A percentile compares a stretch with the other conserved stretches of the same genome.
These are phyloP conservation scores for Anacardium occidentale DNA, from an alignment of 345 rosid genomes.

Conservation along the genomic window DNA sequence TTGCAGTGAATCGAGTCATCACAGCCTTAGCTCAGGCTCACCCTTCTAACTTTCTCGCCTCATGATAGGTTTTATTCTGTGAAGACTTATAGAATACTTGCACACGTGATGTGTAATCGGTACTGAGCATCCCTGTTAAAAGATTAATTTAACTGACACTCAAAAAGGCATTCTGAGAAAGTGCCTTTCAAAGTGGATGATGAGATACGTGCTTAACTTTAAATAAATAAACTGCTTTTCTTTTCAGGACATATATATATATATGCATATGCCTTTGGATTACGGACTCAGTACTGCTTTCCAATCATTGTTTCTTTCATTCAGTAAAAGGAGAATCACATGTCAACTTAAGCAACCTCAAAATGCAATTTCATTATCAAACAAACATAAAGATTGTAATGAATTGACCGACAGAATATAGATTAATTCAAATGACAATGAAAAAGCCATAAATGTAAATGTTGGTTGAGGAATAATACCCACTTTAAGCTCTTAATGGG, in stretches of 20 bases:
- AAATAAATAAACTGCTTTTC: background rate
- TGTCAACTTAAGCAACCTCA: too few relatives aligned
- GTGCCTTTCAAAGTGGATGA: background rate
- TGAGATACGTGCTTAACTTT: background rate
- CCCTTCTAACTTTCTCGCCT: background rate
- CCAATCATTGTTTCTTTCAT: too few relatives aligned
- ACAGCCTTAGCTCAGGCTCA: background rate
- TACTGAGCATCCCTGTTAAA: background rate
- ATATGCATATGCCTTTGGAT: too few relatives aligned
- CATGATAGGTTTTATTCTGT: too few relatives aligned
- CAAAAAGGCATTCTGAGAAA: background rate
- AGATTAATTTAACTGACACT: background rate
- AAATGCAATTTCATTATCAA: too few relatives aligned
- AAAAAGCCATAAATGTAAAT: too few relatives aligned
- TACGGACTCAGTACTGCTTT: background rate
- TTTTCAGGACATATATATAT: background rate
- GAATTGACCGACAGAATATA: background rate
- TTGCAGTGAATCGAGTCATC: too few relatives aligned
- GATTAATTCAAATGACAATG: background rate
- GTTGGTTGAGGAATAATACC: too few relatives aligned
- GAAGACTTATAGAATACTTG: background rate
- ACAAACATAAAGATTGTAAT: too few relatives aligned
- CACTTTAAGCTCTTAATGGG: too few relatives aligned
- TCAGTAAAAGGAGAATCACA: too few relatives aligned
- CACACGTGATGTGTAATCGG: conserved; percentile 1